phyloP scores from a whole-genome alignment of 768 basidiomycete species.

The Mrakia gelida region DNA sequence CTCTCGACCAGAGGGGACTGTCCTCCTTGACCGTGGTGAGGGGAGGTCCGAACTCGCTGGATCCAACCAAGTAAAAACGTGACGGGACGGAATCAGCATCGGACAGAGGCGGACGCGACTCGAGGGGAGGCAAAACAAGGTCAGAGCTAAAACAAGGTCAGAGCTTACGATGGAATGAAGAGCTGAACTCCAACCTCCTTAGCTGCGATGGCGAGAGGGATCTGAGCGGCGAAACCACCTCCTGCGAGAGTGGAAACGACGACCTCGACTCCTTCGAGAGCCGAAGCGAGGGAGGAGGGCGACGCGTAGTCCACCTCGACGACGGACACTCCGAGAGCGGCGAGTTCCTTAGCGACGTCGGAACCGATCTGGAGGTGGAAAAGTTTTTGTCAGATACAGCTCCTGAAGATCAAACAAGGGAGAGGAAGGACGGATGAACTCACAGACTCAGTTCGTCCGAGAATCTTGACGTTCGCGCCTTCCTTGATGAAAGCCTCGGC shows the following conservation, averaged over 20 bases:
- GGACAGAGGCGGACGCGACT: not conserved
- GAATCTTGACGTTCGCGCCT: constrained; percentile 11
- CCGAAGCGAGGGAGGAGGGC: not conserved
- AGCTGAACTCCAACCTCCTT: not conserved
- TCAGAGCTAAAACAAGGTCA: too few species aligned
- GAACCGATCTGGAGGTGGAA: not conserved
- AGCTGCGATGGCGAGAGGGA: not conserved
- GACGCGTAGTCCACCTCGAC: constrained; percentile 13
- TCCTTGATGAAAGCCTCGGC: constrained; percentile 16
- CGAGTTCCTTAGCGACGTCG: constrained; percentile 16
- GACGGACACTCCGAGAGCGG: constrained; percentile 9
- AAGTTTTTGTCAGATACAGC: not conserved
- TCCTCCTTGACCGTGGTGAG: not conserved
- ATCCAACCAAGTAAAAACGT: not conserved
- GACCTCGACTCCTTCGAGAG: constrained; percentile 1
- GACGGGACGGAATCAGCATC: not conserved
- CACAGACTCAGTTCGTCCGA: constrained; percentile 18
- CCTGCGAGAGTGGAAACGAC: constrained; percentile 1
- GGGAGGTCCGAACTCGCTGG: not conserved
- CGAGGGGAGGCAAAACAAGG: not conserved
- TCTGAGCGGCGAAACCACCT: not conserved
- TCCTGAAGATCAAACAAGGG: not conserved
- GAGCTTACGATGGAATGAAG: not conserved
- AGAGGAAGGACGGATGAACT: not conserved
- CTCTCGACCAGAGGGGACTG: not conserved